Base-by-base conservation (phyloP, 1,284 basidiomycete genomes). In the Heliocybe sulcata region DNA sequence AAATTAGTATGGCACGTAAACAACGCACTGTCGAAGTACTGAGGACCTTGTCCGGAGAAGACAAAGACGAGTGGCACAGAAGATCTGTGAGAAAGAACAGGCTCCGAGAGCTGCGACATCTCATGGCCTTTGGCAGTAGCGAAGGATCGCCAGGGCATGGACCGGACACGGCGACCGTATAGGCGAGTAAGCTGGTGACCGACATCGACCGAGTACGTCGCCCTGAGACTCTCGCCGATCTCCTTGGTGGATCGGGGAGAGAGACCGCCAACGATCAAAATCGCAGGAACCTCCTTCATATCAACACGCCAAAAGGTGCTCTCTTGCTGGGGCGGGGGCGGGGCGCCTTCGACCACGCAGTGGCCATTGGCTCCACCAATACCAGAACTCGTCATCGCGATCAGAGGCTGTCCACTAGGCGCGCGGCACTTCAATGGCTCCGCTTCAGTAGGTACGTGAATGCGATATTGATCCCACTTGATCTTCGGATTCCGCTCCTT, bases 291-390 rank as follows among this genome's bases (percentile, higher is more conserved):
- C 45, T 35, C 48, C 25, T 11, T 29, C 47, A 49, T 50, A 31
- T 35, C 25, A 52, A 20, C 22, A 35, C 38, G n/a, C 19, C 31
- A 27, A 12, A 19, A n/a, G 9, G 29, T 19, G n/a, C 2, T 45
- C 25, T 11, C 10, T 22, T 25, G 9, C 9, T 8, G 3, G 3
- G 4, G 11, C 3, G 29, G 50, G 25, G 10, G 35, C 12, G 72
- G 70, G 0, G 69, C 65, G 29, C 63, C 60, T 60, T 76, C 67
- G 3, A 77, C 45, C 19, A 77, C 65, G 29, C 63, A 64, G 54
- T 76, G 73, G 4, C 69, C 75, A 54, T 72, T 75, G 4, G 68
- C 63, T 4, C 76, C 76, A 4, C 75, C 74, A 35, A 78, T 75
- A 1, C 76, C 76, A 11, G 69, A 74, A 59, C 74, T 72, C 0